Conservation (phyloP, 2,329 filamentous ascomycete genomes). For the Fusarium fracticaudum region DNA sequence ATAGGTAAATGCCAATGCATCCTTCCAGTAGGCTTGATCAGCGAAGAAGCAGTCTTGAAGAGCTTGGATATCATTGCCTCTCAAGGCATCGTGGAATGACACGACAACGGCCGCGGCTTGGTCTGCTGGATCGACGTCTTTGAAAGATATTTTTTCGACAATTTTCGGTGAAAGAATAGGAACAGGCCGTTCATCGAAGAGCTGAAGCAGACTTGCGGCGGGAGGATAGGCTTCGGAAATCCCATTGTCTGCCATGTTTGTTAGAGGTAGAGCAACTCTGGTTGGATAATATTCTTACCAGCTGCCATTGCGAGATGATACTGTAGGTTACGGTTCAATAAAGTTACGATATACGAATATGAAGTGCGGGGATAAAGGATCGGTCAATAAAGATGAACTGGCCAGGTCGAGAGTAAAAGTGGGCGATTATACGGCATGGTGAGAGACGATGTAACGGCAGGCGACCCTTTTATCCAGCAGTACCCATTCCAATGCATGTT, state of each 20-base stretch:
- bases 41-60: slow-evolving; percentile 11
- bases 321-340: accelerated
- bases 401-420: background rate
- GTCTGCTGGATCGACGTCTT: background rate
- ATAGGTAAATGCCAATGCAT: slow-evolving; percentile 21
- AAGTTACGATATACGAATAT: background rate
- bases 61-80: background rate
- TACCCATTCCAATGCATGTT: background rate
- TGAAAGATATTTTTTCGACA: background rate
- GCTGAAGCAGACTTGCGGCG: background rate
- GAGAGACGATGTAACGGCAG: background rate
- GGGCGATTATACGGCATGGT: background rate
- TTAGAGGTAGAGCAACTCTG: accelerated
- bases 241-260: accelerated
- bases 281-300: background rate
- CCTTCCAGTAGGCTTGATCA: slow-evolving; percentile 30
- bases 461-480: background rate
- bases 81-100: slow-evolving; percentile 2
- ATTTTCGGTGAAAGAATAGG: background rate
- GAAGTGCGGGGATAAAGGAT: no score
- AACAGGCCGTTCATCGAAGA: slow-evolving; percentile 11
- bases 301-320: background rate
- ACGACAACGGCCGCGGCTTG: background rate
- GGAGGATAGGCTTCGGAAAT: background rate
- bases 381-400: no score